Evolutionary conservation across 192 early-diverging fungal genomes (phyloP).

Genomic region (Podila clonocystis): DNA sequence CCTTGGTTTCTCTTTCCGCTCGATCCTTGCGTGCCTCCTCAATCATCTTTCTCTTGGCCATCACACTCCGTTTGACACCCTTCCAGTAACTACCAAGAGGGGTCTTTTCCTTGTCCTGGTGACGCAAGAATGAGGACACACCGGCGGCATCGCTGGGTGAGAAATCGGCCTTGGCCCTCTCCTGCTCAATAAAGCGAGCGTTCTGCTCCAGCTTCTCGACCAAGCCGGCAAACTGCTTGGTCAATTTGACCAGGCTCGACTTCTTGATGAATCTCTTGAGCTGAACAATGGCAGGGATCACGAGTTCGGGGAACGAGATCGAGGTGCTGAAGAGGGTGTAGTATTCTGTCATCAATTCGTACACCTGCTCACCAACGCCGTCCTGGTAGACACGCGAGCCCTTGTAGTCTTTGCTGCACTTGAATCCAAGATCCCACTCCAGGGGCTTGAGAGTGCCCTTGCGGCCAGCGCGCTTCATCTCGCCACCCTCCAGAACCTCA

Average conservation of each 20-base stretch:
- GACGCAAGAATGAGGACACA: conserved; percentile 36
- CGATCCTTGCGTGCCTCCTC: conserved; percentile 47
- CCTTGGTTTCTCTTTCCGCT: conserved; percentile 17
- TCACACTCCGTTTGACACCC: conserved; percentile 42
- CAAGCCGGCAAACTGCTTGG: conserved; percentile 84
- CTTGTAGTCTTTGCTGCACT: conserved; percentile 84
- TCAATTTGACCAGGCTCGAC: conserved; percentile 77
- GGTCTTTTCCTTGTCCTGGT: conserved; percentile 50
- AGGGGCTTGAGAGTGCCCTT: conserved; percentile 88
- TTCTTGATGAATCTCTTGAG: conserved; percentile 89
- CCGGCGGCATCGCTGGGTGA: conserved; percentile 61
- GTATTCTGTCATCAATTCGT: conserved; percentile 78
- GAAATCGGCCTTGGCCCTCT: conserved; percentile 75
- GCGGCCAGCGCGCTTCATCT: conserved; percentile 75
- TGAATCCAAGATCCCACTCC: conserved; percentile 80
- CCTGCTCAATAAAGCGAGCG: conserved; percentile 74
- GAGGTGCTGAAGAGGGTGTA: conserved; percentile 76
- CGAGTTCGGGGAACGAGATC: conserved; percentile 96
- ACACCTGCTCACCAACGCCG: conserved; percentile 84
- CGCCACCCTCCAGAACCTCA: conserved; percentile 82
- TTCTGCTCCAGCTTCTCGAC: conserved; percentile 91
- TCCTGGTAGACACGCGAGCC: conserved; percentile 88
- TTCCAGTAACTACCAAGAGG: conserved; percentile 46
- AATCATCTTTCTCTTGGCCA: conserved; percentile 48
- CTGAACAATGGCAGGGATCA: conserved; percentile 85